Base-by-base conservation (phyloP, 2,329 filamentous ascomycete species). In the Monosporascus sp. region DNA sequence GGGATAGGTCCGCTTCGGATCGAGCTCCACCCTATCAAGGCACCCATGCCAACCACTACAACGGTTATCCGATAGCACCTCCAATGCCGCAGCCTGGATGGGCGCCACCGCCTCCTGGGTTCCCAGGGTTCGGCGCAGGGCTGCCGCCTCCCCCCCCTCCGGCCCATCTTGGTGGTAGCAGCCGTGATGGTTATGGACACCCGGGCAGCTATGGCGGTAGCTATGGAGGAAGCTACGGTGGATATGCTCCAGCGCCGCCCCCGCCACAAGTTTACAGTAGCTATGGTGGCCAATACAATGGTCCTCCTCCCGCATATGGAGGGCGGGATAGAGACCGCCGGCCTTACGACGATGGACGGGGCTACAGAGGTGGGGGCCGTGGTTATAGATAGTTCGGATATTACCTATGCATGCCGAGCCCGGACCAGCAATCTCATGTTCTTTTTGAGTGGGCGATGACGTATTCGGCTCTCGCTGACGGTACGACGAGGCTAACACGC, bases 41-140 rank as follows among this genome's bases (percentile, higher is more conserved):
- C 7, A 69, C 72, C 52, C 75, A 74, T 26, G 78, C 82, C 60
- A 80, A 79, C 56, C 82, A 53, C 22, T 51, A 62, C 45, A 58
- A 60, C 38, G 51, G 60, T 22, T 70, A 64, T 48, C 58, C 67
- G 14, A 59, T 54, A 7, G 62, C 62, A 17, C 64, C 65, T 37
- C 63, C 65, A 14, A 49, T 63, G 46, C 51, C 66, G 51, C 53
- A 73, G 62, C 68, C 68, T 56, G 60, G 66, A 20, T 69, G 66
- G 66, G 57, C 54, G 31, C 72, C 72, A 45, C 72, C 72, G n/a
- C 69, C 72, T 22, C 72, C 72, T 50, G 71, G 71, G 26, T 60
- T 64, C 22, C 63, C 68, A 37, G 66, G 68, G 5, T 74, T 74
- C 60, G 69, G 65, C 37, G 67, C 59, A 45, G 67, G 68, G 48